phyloP scores from a whole-genome alignment of 2,329 filamentous ascomycete species.

The Verticillium klebahnii region DNA sequence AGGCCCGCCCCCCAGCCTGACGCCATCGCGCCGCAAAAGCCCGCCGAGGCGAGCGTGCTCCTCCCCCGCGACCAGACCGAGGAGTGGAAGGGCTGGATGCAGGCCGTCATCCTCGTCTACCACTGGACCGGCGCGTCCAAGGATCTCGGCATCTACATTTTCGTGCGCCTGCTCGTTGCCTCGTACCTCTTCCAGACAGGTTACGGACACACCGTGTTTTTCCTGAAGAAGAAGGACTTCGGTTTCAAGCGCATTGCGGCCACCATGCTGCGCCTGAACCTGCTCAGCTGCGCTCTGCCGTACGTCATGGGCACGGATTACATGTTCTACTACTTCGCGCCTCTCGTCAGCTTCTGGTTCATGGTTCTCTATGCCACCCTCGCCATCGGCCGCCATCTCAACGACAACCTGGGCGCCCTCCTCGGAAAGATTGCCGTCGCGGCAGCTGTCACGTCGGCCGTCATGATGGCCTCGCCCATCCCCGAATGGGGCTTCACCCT shows the following conservation, averaged over 20 bases:
- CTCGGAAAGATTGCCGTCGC: conserved; percentile 42
- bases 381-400: conserved; percentile 33
- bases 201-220: conserved; percentile 56
- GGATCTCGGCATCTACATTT: conserved; percentile 45
- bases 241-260: conserved; percentile 45
- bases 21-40: conserved; percentile 1
- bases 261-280: conserved; percentile 48
- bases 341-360: conserved; percentile 58
- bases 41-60: conserved; percentile 4
- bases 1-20: neutral
- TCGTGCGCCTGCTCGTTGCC: conserved; percentile 48
- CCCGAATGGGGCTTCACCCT: conserved; percentile 18
- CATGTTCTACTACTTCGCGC: conserved; percentile 51
- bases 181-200: conserved; percentile 58
- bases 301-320: conserved; percentile 52
- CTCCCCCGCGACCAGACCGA: conserved; percentile 52
- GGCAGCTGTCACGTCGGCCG: conserved; percentile 27
- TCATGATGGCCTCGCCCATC: conserved; percentile 25
- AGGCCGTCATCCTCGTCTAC: conserved; percentile 46
- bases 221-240: conserved; percentile 51
- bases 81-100: conserved; percentile 65
- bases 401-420: conserved; percentile 36
- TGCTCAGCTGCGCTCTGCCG: conserved; percentile 46
- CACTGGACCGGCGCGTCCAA: conserved; percentile 51
- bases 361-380: conserved; percentile 49